Evolutionary conservation across 192 early-diverging fungal genomes (phyloP).

Genomic region (Spizellomyces punctatus): DNA sequence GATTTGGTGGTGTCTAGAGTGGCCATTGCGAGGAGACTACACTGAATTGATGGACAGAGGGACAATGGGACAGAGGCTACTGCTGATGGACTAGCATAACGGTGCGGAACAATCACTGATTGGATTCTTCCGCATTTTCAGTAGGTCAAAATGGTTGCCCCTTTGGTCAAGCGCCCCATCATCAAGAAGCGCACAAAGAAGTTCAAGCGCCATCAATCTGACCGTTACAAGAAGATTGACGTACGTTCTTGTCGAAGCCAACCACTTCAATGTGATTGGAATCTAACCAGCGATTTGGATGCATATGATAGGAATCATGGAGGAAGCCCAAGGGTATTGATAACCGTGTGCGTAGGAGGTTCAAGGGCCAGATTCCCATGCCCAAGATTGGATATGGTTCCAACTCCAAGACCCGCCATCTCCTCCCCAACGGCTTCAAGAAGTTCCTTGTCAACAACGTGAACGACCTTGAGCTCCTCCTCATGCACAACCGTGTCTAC

Average conservation of each 20-base stretch:
- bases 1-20: no score
- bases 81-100: not conserved
- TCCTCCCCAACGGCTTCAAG: conserved; percentile 98
- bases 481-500: conserved; percentile 99
- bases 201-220: conserved; percentile 97
- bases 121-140: not conserved
- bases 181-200: conserved; percentile 99
- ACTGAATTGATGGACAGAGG: not conserved
- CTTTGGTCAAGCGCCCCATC: conserved; percentile 91
- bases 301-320: conserved; percentile 81
- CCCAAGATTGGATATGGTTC: conserved; percentile 99
- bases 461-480: conserved; percentile 88
- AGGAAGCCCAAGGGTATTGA: conserved; percentile 99
- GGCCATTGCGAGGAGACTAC: not conserved
- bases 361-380: conserved; percentile 97
- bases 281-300: conserved; percentile 20
- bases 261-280: not conserved
- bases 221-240: conserved; percentile 95
- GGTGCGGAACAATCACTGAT: not conserved
- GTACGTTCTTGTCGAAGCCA: conserved; percentile 48
- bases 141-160: conserved; percentile 84
- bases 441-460: conserved; percentile 96
- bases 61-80: not conserved
- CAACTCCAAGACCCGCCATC: conserved; percentile 93
- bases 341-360: conserved; percentile 94